A percentile compares a stretch with the other conserved stretches of the same genome.
Evolutionary conservation across 768 basidiomycete genomes (phyloP).

Genomic region (Hydnomerulius pinastri): DNA sequence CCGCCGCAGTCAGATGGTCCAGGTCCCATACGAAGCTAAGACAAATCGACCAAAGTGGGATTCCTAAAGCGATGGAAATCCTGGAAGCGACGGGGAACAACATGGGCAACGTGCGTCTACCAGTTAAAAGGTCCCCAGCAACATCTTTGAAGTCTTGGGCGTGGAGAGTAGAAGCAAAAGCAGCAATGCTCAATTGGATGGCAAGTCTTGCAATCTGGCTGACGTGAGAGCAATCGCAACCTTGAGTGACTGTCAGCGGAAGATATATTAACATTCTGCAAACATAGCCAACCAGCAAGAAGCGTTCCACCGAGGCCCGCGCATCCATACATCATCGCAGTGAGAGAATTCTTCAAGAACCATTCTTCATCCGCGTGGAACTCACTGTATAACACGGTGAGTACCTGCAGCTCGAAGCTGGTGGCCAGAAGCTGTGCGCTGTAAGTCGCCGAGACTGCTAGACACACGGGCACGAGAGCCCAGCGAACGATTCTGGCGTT

Average conservation of each 20-base stretch:
- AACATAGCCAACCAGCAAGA: slow-evolving; percentile 32
- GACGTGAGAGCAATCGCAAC: slow-evolving; percentile 13
- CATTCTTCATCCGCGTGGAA: slow-evolving; percentile 28
- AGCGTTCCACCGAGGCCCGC: slow-evolving; percentile 37
- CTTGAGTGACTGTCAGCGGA: slow-evolving; percentile 5
- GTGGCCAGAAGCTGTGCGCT: slow-evolving; percentile 28
- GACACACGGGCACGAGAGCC: slow-evolving; percentile 33
- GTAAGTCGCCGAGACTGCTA: slow-evolving; percentile 31
- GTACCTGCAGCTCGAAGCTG: slow-evolving; percentile 25
- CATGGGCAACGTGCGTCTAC: slow-evolving; percentile 44
- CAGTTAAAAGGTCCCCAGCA: slow-evolving; percentile 37
- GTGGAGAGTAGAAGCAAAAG: slow-evolving; percentile 34
- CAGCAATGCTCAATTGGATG: slow-evolving; percentile 24
- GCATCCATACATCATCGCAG: slow-evolving; percentile 34
- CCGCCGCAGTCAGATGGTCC: slow-evolving; percentile 7
- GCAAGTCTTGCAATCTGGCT: slow-evolving; percentile 18
- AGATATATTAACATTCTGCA: background rate
- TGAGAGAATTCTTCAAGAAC: slow-evolving; percentile 29
- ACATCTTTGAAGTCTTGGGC: slow-evolving; percentile 39
- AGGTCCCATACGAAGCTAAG: slow-evolving; percentile 23
- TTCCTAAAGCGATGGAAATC: slow-evolving; percentile 15
- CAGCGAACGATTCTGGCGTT: slow-evolving; percentile 39
- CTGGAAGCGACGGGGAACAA: slow-evolving; percentile 30
- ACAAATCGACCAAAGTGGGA: slow-evolving; percentile 27
- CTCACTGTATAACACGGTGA: slow-evolving; percentile 38